Base-by-base conservation (phyloP, 257 asterid species). In the Apocynum venetum region DNA sequence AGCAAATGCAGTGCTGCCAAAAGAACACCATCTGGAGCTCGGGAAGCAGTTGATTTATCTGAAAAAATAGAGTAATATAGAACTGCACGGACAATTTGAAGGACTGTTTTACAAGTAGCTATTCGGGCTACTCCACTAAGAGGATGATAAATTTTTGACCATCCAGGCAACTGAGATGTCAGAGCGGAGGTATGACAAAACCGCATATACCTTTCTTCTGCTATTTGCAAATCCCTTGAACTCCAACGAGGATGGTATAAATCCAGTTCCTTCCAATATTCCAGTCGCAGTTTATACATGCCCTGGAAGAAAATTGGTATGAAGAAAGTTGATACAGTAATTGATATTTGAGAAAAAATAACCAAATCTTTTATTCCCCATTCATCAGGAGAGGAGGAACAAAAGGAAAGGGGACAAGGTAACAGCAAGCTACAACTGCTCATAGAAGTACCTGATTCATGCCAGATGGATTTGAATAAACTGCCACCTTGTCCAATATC, bases 211-310 rank as follows among this genome's bases (percentile, higher is more conserved):
- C 98, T 89, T 82, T 96, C 98, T 84, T 93, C 98, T 66, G 98
- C 97, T 47, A 86, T 89, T 85, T 96, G 99, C 72, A 88, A 91
- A 76, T 96, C 99, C 87, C 96, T 90, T 57, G 88, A 88, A 85
- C 83, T 96, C 96, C 97, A 96, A 73, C 98, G 98, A 76, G 96
- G 98, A 77, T 96, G 99, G 81, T 96, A 93, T 76, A 96, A 84
- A 87, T 96, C 99, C 65, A 96, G 89, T 80, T 96, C 98, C 85
- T 89, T 93, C 99, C 99, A 96, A 80, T 82, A 86, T 12, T 73
- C 79, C 56, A 82, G 9, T 60, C 92, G 87, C 85, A 96, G 87
- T 87, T 88, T 96, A 82, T 96, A 93, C 93, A 86, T 90, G 56
- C 99, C 99, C 99, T 96, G 87, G 36, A 68, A 76, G 68, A 77